Evolutionary conservation across 306 rosid genomes (phyloP).

Genomic region (Sophora flavescens): DNA sequence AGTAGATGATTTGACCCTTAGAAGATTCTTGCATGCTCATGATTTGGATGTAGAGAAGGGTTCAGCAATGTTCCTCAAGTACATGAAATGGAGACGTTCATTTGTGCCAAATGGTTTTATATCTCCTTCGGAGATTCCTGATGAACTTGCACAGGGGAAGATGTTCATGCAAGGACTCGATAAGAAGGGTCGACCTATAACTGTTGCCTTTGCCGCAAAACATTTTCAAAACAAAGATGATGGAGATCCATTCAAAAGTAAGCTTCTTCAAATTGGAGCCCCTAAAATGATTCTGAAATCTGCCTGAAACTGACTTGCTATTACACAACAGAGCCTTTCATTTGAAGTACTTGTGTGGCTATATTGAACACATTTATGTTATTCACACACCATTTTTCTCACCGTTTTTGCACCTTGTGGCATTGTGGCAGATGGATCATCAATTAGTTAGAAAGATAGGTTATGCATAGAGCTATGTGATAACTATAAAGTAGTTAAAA

Average conservation of each 20-base stretch:
- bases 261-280: background rate
- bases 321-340: background rate
- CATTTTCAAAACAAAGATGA: slow-evolving; percentile 60
- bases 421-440: too few species aligned
- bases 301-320: background rate
- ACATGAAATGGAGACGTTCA: slow-evolving; percentile 62
- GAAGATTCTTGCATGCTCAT: slow-evolving; percentile 72
- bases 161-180: slow-evolving; percentile 61
- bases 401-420: too few species aligned
- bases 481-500: too few species aligned
- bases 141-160: slow-evolving; percentile 59
- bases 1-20: slow-evolving; percentile 62
- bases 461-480: too few species aligned
- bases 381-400: background rate
- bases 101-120: slow-evolving; percentile 60
- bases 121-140: slow-evolving; percentile 55
- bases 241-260: slow-evolving; percentile 59
- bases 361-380: background rate
- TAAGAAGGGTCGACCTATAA: slow-evolving; percentile 69
- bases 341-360: slow-evolving; percentile 1
- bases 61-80: slow-evolving; percentile 65
- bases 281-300: too few species aligned
- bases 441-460: too few species aligned
- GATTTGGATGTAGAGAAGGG: slow-evolving; percentile 59
- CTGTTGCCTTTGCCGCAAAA: slow-evolving; percentile 57